Percentiles rank a stretch among this genome's conserved stretches.
Conservation (phyloP, 1,284 basidiomycete genomes). For the Fomitopsis pinicola region DNA sequence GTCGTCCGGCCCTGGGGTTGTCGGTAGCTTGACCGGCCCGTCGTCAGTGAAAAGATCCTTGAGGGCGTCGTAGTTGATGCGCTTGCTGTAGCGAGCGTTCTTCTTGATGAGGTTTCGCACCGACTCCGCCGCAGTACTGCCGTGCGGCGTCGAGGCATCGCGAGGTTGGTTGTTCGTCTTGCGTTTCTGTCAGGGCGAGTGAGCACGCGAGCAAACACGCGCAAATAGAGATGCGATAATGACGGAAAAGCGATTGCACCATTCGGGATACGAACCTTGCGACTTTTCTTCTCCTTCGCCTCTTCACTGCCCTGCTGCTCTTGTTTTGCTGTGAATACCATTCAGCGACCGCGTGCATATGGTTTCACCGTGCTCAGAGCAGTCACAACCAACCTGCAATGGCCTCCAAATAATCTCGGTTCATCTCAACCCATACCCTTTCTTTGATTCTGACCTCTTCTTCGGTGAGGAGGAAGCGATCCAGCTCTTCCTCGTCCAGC, state of each 20-base stretch:
- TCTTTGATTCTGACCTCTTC: conserved; percentile 91
- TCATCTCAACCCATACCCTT: conserved; percentile 95
- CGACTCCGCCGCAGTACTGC: conserved; percentile 75
- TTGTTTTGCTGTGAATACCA: conserved; percentile 57
- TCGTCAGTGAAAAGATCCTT: conserved; percentile 68
- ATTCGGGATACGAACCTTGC: conserved; percentile 66
- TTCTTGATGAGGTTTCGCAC: conserved; percentile 79
- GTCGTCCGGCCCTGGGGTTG: conserved; percentile 29
- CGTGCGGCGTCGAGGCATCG: conserved; percentile 69
- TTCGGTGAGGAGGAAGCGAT: conserved; percentile 78
- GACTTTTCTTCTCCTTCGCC: conserved; percentile 46
- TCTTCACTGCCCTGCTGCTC: conserved; percentile 49
- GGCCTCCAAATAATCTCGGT: conserved; percentile 90
- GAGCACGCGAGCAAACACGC: background rate
- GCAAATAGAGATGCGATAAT: conserved; percentile 12
- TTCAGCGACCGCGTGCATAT: conserved; percentile 34
- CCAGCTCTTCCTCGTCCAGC: conserved; percentile 92
- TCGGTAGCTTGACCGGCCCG: conserved; percentile 26
- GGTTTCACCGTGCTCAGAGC: conserved; percentile 1
- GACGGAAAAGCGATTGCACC: conserved; percentile 19
- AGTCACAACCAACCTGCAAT: conserved; percentile 63
- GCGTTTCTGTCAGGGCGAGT: conserved; percentile 44
- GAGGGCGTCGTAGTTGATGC: conserved; percentile 87
- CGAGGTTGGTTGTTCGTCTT: conserved; percentile 67
- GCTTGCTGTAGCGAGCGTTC: conserved; percentile 79